Percentiles rank a stretch among this genome's conserved stretches.
Conservation (phyloP, 140 eudicot genomes). For the Oenanthe javanica region DNA sequence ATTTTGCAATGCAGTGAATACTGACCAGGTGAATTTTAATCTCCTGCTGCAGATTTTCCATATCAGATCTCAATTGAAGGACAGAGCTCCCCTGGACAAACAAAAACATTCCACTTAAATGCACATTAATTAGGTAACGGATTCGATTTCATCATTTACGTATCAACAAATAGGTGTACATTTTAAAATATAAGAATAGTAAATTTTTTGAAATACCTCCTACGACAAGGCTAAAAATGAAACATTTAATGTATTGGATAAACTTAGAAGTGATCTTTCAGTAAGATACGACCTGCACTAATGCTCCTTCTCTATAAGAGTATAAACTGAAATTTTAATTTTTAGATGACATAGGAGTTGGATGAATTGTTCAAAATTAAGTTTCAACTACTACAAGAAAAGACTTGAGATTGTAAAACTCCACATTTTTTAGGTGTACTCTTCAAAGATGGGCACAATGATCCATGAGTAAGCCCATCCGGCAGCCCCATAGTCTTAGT, state of each 20-base stretch:
- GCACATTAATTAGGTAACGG: not conserved
- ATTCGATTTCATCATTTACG: not conserved
- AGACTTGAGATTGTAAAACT: not conserved
- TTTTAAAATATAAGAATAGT: not conserved
- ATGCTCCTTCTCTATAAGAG: not conserved
- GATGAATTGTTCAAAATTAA: not conserved
- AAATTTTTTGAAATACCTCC: not conserved
- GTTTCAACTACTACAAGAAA: not conserved
- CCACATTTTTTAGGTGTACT: not conserved
- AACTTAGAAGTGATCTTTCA: not conserved
- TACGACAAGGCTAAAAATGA: not conserved
- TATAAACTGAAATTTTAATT: not conserved
- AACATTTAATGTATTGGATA: not conserved
- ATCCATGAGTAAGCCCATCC: not conserved
- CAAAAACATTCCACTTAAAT: not conserved
- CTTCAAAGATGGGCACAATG: not conserved
- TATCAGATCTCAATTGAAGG: slow-evolving; percentile 63
- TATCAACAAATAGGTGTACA: not conserved
- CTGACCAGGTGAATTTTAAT: slow-evolving; percentile 71
- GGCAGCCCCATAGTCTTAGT: no score
- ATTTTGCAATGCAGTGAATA: slow-evolving; percentile 13
- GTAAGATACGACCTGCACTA: not conserved
- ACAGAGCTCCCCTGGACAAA: slow-evolving; percentile 66
- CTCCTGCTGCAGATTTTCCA: slow-evolving; percentile 75
- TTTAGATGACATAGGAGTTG: not conserved